Evolutionary conservation across 805 yeast species (phyloP), one percentile per base, ranked within the genome.

Genomic region (Yarrowia sp.): DNA sequence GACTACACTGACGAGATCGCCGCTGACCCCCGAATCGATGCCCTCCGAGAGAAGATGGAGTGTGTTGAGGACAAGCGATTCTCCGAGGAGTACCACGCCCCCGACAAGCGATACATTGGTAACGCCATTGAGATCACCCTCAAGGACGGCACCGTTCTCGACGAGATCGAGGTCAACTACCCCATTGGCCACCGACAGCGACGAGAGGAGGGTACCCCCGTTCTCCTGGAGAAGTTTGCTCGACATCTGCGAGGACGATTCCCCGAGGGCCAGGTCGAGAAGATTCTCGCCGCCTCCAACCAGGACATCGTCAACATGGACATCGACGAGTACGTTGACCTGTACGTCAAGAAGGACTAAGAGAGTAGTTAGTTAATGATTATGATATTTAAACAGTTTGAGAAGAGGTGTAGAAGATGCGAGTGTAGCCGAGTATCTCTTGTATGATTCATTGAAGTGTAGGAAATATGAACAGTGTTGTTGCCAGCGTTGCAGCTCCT

Each of bases 111-210:
- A 74, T 84, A 79, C 71, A 86, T 86, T 72, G 87, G 87, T 49
- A 86, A 86, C 73, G 85, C 88, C 4, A 72, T 86, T 55, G 77
- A 78, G 70, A 78, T 84, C 71, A 84, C 84, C 59, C 76, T 86
- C 69, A 81, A 84, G 45, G 88, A 86, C 73, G 89, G 89, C 50
- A 80, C 86, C 4, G 76, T 78, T 2, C 75, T 85, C 16, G 85
- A 83, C 68, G 87, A 85, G 71, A 84, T 84, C 50, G 81, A 77
- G 64, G 85, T 86, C 40, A 84, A 85, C 75, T 85, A 80, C 75
- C 87, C 89, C 75, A 79, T 86, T 70, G 89, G 89, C 14, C 89
- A 86, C 78, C 81, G 84, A 72, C 78, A 79, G 72, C 83, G 89
- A 76, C 81, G 89, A 71, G 84, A 83, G 67, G 89, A 86, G 74